A percentile compares a stretch with the other conserved stretches of the same genome.
phyloP scores from a whole-genome alignment of 129 eudicot genomes.

The Pulicaria dysenterica region DNA sequence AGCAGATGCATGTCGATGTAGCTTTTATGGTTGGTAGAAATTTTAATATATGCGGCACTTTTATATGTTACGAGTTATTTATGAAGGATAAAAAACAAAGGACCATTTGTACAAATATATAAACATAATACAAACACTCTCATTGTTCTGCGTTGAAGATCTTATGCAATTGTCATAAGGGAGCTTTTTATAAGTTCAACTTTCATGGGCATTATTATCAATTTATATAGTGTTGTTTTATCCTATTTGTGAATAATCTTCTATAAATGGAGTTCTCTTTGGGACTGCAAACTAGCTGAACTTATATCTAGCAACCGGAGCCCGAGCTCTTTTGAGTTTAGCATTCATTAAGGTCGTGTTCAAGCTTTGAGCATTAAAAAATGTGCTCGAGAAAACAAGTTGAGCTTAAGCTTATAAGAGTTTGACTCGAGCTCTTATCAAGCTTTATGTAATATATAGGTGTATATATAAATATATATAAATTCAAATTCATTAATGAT shows the following conservation, averaged over 20 bases:
- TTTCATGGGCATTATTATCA: background rate
- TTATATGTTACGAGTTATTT: background rate
- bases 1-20: background rate
- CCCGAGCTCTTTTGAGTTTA: no score
- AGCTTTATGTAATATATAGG: no score
- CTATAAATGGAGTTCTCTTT: background rate
- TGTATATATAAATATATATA: no score
- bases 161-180: background rate
- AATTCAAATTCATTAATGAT: no score
- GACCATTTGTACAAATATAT: background rate
- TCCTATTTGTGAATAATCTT: background rate
- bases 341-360: no score
- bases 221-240: background rate
- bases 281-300: no score
- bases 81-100: background rate
- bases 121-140: background rate
- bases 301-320: no score
- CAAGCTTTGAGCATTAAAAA: no score
- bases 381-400: no score
- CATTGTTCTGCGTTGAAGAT: slow-evolving; percentile 7
- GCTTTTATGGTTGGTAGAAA: background rate
- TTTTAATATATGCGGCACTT: background rate
- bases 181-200: slow-evolving; percentile 8
- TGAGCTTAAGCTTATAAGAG: no score
- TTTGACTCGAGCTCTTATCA: no score